Evolutionary conservation across 305 asterid genomes (phyloP).

Genomic region (Nicotiana rustica): DNA sequence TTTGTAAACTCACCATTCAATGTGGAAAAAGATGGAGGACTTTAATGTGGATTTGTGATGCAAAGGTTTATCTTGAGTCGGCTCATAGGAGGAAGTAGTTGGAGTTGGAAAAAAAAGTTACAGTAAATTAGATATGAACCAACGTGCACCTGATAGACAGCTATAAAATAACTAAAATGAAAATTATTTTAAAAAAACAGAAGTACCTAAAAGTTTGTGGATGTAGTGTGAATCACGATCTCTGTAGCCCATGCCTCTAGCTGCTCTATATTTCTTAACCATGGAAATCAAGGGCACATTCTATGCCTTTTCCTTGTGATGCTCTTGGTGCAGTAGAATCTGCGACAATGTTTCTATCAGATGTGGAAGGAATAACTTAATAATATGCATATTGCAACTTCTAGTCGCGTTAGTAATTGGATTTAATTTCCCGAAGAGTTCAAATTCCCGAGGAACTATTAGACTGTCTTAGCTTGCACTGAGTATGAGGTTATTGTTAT

Average conservation of each 20-base stretch:
- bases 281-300: background rate
- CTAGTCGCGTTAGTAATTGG: constrained; percentile 9
- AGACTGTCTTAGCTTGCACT: constrained; percentile 27
- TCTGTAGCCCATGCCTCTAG: background rate
- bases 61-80: background rate
- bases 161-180: background rate
- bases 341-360: constrained; percentile 8
- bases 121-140: background rate
- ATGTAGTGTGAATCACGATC: background rate
- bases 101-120: background rate
- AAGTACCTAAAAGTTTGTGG: background rate
- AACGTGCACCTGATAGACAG: background rate
- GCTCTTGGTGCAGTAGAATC: constrained; percentile 16
- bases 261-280: constrained; percentile 24
- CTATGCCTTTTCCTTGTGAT: background rate
- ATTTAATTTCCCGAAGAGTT: background rate
- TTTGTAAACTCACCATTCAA: background rate
- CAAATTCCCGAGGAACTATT: background rate
- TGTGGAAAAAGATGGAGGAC: constrained; percentile 17
- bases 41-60: background rate
- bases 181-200: background rate
- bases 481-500: background rate
- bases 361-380: constrained; percentile 8
- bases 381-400: constrained; percentile 1
- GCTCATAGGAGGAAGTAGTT: constrained; percentile 3